phyloP scores from a whole-genome alignment of 1,284 basidiomycete species.

The Xerocomus amazonicus region DNA sequence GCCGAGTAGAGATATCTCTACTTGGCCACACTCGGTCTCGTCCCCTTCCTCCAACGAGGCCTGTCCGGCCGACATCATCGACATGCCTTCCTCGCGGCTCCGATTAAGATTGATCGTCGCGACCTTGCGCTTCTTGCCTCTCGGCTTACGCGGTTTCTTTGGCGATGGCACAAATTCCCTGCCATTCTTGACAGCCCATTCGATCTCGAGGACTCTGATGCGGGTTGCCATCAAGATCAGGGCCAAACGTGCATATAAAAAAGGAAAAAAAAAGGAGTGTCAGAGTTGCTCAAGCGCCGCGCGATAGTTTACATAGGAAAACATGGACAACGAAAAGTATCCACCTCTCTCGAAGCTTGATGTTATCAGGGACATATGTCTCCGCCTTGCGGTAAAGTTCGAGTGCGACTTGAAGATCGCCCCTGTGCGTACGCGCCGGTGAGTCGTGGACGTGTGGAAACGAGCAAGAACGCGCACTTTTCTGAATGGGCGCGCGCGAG shows the following conservation, averaged over 20 bases:
- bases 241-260: not conserved
- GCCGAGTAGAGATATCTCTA: constrained; percentile 19
- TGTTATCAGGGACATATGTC: constrained; percentile 72
- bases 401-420: constrained; percentile 66
- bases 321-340: constrained; percentile 59
- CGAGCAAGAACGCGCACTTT: constrained; percentile 46
- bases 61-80: constrained; percentile 9
- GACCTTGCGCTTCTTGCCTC: constrained; percentile 36
- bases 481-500: constrained; percentile 73
- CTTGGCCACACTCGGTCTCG: constrained; percentile 14
- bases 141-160: constrained; percentile 44
- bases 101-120: constrained; percentile 16
- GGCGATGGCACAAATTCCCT: constrained; percentile 60
- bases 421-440: constrained; percentile 39
- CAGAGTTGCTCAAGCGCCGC: constrained; percentile 22
- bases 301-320: constrained; percentile 49
- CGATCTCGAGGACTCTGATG: constrained; percentile 60
- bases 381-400: constrained; percentile 74
- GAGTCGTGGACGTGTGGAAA: not conserved
- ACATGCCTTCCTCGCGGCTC: constrained; percentile 12
- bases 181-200: constrained; percentile 63
- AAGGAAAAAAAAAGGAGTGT: constrained; percentile 15
- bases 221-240: constrained; percentile 9
- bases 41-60: constrained; percentile 17
- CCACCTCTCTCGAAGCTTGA: constrained; percentile 79